Base-by-base conservation (phyloP, 805 yeast species). In the Saccharomycopsis amapae region DNA sequence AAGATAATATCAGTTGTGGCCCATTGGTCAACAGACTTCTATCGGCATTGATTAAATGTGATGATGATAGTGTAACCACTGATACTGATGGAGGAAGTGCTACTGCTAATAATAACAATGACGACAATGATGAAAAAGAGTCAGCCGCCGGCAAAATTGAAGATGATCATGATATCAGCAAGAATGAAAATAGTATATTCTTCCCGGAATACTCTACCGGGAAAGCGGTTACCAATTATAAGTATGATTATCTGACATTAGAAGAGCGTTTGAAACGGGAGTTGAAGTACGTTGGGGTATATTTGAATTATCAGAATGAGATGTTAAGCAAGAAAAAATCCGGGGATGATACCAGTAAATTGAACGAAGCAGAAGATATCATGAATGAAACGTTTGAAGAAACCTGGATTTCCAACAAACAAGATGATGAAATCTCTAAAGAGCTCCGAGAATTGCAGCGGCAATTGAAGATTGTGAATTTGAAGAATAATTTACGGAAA, bases 351-450 rank as follows among this genome's bases (percentile, higher is more conserved):
- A 38, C 30, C 23, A 23, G 24, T 9, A 22, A 10, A 15, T 12
- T 40, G 19, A 44, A 35, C 17, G 28, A 25, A 26, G 48, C 52
- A 31, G 57, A 49, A 15, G 56, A 52, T 33, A 33, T 46, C 2
- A 28, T 28, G 12, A 26, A 38, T 20, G 50, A 46, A 13, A 34
- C 18, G 10, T 66, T 67, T 52, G 69, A 67, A 38, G 73, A 76
- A 43, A 85, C 81, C 59, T 89, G 97, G 97, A 64, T 81, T 12
- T 71, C 72, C 41, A 78, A 79, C 33, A 75, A 84, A 48, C 96
- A 93, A 58, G 99, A 93, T 62, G 99, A 93, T 64, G 97, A 93
- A 62, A 77, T 93, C 3, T 81, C 94, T 51, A 79, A 82, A 1
- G 97, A 90, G 58, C 66, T 93, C 51, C 71, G 98, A 48, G 61